A percentile compares a stretch with the other conserved stretches of the same genome.
Conservation (phyloP, 1,284 basidiomycete genomes). For the Ceratobasidium sp. region DNA sequence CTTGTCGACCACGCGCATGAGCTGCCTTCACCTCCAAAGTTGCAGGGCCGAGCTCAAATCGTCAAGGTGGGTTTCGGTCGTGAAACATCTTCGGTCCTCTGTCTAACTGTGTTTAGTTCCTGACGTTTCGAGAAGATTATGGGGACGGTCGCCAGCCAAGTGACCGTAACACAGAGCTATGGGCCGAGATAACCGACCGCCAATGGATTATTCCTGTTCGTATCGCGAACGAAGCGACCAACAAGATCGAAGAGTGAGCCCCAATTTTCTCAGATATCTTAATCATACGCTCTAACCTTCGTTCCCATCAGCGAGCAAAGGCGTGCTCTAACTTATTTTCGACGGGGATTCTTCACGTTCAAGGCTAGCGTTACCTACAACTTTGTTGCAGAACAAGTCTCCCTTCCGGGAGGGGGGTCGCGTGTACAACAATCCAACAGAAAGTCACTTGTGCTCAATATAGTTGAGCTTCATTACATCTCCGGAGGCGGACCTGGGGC, state of each 20-base stretch:
- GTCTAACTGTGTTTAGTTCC: conserved; percentile 14
- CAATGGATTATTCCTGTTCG: conserved; percentile 27
- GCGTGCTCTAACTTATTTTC: conserved; percentile 35
- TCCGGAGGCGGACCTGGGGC: conserved; percentile 36
- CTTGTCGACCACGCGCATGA: conserved; percentile 40
- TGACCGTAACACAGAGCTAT: conserved; percentile 35
- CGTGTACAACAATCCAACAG: conserved; percentile 9
- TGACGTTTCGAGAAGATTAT: conserved; percentile 41
- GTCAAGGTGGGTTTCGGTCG: conserved; percentile 4
- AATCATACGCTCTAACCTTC: background rate
- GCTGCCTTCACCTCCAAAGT: conserved; percentile 20
- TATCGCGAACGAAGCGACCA: conserved; percentile 39
- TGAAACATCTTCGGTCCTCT: background rate
- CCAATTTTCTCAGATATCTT: background rate
- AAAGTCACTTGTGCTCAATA: conserved; percentile 23
- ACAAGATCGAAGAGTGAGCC: conserved; percentile 39
- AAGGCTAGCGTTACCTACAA: conserved; percentile 30
- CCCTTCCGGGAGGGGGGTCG: background rate
- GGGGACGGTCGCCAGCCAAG: conserved; percentile 18
- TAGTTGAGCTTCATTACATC: conserved; percentile 29
- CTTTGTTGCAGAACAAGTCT: conserved; percentile 18
- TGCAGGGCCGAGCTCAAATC: conserved; percentile 34
- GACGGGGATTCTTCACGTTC: conserved; percentile 43
- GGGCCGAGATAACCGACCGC: conserved; percentile 41
- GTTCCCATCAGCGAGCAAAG: conserved; percentile 8